Evolutionary conservation across 371 early-diverging fungal species (phyloP), one percentile per base, ranked within the genome.

Genomic region (Mortierella sp.): DNA sequence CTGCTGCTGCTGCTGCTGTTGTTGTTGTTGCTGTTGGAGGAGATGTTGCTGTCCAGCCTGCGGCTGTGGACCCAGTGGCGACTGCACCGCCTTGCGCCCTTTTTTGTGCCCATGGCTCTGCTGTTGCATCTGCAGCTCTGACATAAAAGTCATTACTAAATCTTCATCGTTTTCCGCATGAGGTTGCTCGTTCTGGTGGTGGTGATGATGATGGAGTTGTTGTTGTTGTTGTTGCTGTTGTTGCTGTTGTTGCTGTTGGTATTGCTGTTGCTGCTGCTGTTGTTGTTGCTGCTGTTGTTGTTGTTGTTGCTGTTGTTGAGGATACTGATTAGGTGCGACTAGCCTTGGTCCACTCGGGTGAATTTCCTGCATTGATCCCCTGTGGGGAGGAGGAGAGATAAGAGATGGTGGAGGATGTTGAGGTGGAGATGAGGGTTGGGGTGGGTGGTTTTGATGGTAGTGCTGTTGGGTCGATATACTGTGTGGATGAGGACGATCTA

Each of bases 121-220:
- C 69, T 68, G 63, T 52, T 63, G 69, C 58, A 65, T 67, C 36
- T 79, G 80, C 28, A 79, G 59, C 38, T 79, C 74, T 10, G 68
- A 71, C 81, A 80, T 75, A 43, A 80, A 80, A 52, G 70, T 75
- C 72, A 80, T 68, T 13, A 80, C 75, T 4, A 65, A 19, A 1
- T 67, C 75, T 32, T 75, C 81, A 50, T 80, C 81, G 32, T 80
- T 72, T 22, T 72, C 75, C 13, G 71, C 58, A 9, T 53, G 74
- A 4, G 66, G 67, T n/a, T 60, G 74, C 11, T 78, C 73, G 40
- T 55, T 73, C 13, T 59, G 62, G 19, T 65, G 72, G 9, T 67
- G 64, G 13, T 58, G 58, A 58, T 24, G 36, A n/a, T 69, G 72
- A 22, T 67, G 68, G 16, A 13, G 60, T 15, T 58, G 70, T 5